phyloP scores from a whole-genome alignment of 768 basidiomycete species.

The Lactarius pseudohatsudake region DNA sequence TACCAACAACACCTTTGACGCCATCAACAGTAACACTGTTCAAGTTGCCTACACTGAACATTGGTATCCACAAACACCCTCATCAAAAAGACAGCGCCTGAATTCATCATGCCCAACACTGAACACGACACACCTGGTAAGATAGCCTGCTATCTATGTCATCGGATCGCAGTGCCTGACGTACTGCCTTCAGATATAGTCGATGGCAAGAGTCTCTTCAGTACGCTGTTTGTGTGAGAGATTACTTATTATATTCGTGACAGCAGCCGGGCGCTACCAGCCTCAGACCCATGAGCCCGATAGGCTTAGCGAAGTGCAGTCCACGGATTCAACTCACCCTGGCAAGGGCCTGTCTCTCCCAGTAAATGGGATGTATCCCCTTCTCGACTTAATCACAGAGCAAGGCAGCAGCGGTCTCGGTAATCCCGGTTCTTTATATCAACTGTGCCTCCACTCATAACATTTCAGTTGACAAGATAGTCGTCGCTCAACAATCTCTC shows the following conservation, averaged over 20 bases:
- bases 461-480: slow-evolving; percentile 54
- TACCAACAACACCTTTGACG: not conserved
- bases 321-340: not conserved
- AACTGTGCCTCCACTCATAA: not conserved
- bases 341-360: not conserved
- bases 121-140: not conserved
- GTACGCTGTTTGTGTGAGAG: not conserved
- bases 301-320: not conserved
- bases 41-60: no score
- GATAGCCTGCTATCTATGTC: not conserved
- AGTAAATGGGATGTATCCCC: slow-evolving; percentile 48
- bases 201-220: not conserved
- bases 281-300: not conserved
- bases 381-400: slow-evolving; percentile 55
- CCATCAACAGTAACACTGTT: no score
- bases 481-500: slow-evolving; percentile 54
- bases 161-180: not conserved
- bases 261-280: not conserved
- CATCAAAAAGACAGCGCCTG: not conserved
- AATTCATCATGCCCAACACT: not conserved
- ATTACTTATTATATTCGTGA: not conserved
- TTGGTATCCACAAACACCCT: not conserved
- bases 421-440: slow-evolving; percentile 30
- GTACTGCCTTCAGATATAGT: not conserved
- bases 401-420: slow-evolving; percentile 51